Evolutionary conservation across 352 stramenopile genomes (phyloP), one percentile per base, ranked within the genome.

Genomic region (Saprolegnia diclina): DNA sequence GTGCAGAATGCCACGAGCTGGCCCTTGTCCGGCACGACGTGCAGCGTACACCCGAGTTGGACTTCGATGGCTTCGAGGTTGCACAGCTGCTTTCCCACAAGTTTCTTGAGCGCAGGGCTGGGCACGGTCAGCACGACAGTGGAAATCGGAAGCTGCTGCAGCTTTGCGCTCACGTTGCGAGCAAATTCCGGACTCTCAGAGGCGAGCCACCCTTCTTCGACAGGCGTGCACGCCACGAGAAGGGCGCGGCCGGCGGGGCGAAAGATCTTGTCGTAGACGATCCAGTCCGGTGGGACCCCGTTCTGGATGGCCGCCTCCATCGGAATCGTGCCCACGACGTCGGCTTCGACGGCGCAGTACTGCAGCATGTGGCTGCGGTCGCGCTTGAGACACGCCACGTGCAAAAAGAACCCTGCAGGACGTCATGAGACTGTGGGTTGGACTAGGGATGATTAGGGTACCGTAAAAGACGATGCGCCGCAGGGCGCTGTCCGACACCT

Each of bases 221-320:
- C 67, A 13, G 71, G 71, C 5, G 71, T 76, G 18, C 32, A 53
- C 0, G 71, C 5, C 4, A 52, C 13, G 9, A 76, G 66, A 14
- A 64, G 71, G 1, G 66, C 64, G 44, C 59, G 67, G 2, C 37
- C 61, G 22, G 46, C 71, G 9, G 67, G 50, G 2, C 66, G 44
- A 10, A 76, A 24, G 42, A 71, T 76, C n/a, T 61, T 71, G 65
- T 76, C 71, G 40, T 71, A 76, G 5, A 76, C 14, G 14, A 76
- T 42, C 71, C 65, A 73, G 19, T 21, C 6, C 3, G 71, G 71
- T 1, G 67, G 21, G 5, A 22, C 9, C 10, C 18, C 26, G 4
- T 13, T n/a, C 11, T 57, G 54, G 11, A 76, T 22, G 10, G 71
- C 59, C 21, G 59, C 35, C 1, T 63, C 71, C 11, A 54, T 57